A percentile compares a stretch with the other conserved stretches of the same genome.
These are phyloP conservation scores for Coemansia sp. DNA, from an alignment of 192 early-diverging fungal species.

Conservation along the genomic window DNA sequence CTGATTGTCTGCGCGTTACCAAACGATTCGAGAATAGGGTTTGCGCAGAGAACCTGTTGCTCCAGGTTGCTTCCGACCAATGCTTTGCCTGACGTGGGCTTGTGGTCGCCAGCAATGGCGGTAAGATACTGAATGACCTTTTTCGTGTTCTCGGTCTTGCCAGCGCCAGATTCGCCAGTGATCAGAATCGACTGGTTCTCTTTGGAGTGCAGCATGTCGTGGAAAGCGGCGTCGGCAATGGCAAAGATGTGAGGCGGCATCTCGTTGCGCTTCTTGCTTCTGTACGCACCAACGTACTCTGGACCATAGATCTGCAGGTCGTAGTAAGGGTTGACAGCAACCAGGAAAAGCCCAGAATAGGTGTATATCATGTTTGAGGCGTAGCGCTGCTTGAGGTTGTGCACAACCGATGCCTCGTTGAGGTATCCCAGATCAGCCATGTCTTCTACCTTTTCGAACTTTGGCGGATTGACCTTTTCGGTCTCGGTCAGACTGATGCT, in stretches of 20 bases:
- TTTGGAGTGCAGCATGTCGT: constrained; percentile 89
- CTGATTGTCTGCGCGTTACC: constrained; percentile 98
- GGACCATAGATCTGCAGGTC: constrained; percentile 87
- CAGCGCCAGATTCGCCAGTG: constrained; percentile 99
- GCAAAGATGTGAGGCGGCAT: constrained; percentile 89
- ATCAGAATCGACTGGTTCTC: constrained; percentile 98
- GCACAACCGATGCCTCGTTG: constrained; percentile 98
- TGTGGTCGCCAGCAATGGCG: constrained; percentile 73
- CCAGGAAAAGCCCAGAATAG: constrained; percentile 98
- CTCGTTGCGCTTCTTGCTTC: constrained; percentile 70
- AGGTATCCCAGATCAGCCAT: constrained; percentile 97
- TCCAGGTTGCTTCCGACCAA: constrained; percentile 67
- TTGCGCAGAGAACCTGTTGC: constrained; percentile 92
- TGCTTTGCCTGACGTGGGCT: constrained; percentile 17
- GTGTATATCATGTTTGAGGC: constrained; percentile 93
- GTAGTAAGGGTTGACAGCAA: constrained; percentile 97
- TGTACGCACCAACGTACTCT: constrained; percentile 64
- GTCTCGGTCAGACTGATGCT: constrained; percentile 77
- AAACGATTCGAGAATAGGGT: constrained; percentile 97
- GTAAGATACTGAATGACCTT: constrained; percentile 98
- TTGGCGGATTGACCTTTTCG: constrained; percentile 98
- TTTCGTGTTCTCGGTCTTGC: constrained; percentile 99
- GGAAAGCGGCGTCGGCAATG: constrained; percentile 88
- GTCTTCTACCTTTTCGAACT: constrained; percentile 98
- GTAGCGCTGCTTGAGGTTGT: constrained; percentile 92